A percentile compares a stretch with the other conserved stretches of the same genome.
Evolutionary conservation across 768 basidiomycete species (phyloP).

Genomic region (Rubroboletus pulcherrimus): DNA sequence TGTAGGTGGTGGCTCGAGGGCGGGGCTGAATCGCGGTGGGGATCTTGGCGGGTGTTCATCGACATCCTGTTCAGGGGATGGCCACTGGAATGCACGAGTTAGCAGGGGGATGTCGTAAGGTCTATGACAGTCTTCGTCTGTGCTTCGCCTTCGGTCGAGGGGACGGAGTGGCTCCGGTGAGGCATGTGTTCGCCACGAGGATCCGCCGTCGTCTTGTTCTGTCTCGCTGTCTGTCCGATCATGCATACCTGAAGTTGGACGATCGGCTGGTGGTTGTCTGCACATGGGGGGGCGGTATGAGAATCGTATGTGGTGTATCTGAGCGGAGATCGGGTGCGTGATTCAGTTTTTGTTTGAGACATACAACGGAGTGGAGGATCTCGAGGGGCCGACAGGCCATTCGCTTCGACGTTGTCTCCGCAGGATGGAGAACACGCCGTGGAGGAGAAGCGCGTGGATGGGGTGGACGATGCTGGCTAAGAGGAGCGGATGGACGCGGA

Average conservation of each 20-base stretch:
- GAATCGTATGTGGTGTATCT: constrained; percentile 13
- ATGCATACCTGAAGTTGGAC: constrained; percentile 11
- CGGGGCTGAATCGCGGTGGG: constrained; percentile 6
- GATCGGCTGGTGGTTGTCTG: constrained; percentile 20
- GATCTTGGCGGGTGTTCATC: constrained; percentile 8
- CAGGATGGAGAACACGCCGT: constrained; percentile 5
- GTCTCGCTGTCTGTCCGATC: constrained; percentile 38
- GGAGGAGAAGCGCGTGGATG: constrained; percentile 9
- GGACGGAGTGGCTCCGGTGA: constrained; percentile 7
- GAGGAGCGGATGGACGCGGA: constrained; percentile 25
- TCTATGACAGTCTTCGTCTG: constrained; percentile 10
- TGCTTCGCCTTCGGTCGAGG: constrained; percentile 16
- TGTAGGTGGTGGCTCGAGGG: constrained; percentile 15
- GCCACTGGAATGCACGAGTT: constrained; percentile 25
- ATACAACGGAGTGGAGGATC: constrained; percentile 16
- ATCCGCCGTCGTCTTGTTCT: constrained; percentile 45
- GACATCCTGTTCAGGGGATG: constrained; percentile 15
- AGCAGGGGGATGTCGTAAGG: constrained; percentile 17
- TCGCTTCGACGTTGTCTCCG: constrained; percentile 15
- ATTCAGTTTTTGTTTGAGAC: constrained; percentile 13
- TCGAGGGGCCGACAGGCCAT: constrained; percentile 20
- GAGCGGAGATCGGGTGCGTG: constrained; percentile 17
- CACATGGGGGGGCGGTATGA: constrained; percentile 25
- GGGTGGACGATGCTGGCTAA: neutral
- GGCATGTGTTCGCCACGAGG: constrained; percentile 28